phyloP scores from a whole-genome alignment of 129 eudicot species.

The Dittrichia graveolens region DNA sequence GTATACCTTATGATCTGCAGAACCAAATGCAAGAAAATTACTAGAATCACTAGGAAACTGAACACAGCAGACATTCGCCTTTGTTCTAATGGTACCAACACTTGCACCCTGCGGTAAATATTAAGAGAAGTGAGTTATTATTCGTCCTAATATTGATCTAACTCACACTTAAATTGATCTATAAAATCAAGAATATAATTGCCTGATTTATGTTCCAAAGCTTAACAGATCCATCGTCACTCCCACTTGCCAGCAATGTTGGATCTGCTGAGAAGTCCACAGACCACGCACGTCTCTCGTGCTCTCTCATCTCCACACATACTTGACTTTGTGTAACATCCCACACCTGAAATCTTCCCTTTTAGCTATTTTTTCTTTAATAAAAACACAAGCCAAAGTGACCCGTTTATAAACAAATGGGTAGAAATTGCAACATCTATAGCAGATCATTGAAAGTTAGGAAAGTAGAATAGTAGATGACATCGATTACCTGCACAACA shows the following conservation, averaged over 20 bases:
- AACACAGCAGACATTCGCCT: slow-evolving; percentile 94
- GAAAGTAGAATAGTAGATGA: no score
- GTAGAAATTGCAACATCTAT: no score
- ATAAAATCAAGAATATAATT: slow-evolving; percentile 42
- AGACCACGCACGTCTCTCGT: slow-evolving; percentile 92
- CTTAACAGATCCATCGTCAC: slow-evolving; percentile 95
- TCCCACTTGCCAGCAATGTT: slow-evolving; percentile 88
- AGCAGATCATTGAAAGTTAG: no score
- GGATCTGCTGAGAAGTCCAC: slow-evolving; percentile 94
- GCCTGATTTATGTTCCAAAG: slow-evolving; percentile 99
- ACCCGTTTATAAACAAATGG: not conserved
- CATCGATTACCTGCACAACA: slow-evolving; percentile 74
- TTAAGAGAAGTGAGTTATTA: slow-evolving; percentile 48
- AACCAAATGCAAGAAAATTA: slow-evolving; percentile 88
- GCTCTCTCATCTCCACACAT: slow-evolving; percentile 79
- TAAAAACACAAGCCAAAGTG: not conserved
- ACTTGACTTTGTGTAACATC: slow-evolving; percentile 83
- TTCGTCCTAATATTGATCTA: slow-evolving; percentile 26
- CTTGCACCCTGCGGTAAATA: slow-evolving; percentile 71
- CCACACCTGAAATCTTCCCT: slow-evolving; percentile 63
- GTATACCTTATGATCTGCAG: slow-evolving; percentile 87
- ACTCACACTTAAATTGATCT: slow-evolving; percentile 11
- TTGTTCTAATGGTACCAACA: slow-evolving; percentile 80
- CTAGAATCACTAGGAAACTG: slow-evolving; percentile 73
- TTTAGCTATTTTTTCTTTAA: not conserved